Conservation (phyloP, 2,329 filamentous ascomycete genomes). For the Monilinia fructicola region DNA sequence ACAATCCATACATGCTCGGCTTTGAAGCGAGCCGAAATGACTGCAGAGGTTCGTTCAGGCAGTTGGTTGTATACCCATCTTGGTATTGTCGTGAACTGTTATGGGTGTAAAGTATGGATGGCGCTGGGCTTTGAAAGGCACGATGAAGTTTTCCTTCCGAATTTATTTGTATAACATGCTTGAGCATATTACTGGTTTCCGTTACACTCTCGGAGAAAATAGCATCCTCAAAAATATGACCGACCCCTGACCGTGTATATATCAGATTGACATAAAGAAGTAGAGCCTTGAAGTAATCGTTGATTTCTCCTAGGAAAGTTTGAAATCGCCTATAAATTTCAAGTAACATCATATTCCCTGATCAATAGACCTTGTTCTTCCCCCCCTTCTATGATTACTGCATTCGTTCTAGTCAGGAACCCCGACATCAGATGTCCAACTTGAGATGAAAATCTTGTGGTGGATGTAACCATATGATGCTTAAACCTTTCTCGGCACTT, state of each 20-base stretch:
- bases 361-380: background rate
- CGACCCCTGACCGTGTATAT: background rate
- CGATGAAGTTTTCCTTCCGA: background rate
- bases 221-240: background rate
- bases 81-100: background rate
- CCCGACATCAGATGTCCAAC: conserved; percentile 8
- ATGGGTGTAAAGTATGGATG: background rate
- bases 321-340: background rate
- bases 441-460: conserved; percentile 15
- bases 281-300: background rate
- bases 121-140: background rate
- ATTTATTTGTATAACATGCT: background rate
- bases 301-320: background rate
- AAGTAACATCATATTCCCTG: conserved; percentile 4
- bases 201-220: background rate
- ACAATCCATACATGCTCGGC: background rate
- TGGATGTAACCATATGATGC: conserved; percentile 12
- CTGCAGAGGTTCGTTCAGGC: background rate
- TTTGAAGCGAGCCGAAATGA: background rate
- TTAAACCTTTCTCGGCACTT: background rate
- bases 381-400: background rate
- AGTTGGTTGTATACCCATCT: background rate
- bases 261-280: background rate
- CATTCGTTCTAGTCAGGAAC: conserved; percentile 5
- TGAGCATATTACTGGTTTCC: background rate